phyloP scores from a whole-genome alignment of 2,329 filamentous ascomycete genomes.

The Penicillium nordicum region DNA sequence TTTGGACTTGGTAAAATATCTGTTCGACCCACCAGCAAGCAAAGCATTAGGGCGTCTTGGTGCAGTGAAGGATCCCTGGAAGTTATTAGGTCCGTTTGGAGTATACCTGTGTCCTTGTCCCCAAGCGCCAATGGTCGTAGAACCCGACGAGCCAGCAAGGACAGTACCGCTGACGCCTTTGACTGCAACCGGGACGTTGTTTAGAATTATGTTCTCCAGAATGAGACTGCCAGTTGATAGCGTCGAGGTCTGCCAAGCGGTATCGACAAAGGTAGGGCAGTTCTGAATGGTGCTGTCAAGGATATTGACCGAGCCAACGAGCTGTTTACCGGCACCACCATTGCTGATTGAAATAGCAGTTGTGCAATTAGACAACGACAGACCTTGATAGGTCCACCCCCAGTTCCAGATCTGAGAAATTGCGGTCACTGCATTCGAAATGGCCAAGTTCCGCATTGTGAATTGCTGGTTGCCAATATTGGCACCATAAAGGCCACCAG shows the following conservation, averaged over 20 bases:
- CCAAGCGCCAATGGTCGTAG: conserved; percentile 41
- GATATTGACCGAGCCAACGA: conserved; percentile 55
- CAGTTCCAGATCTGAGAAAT: conserved; percentile 60
- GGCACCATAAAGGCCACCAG: conserved; percentile 58
- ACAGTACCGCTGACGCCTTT: conserved; percentile 37
- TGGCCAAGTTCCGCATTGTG: conserved; percentile 56
- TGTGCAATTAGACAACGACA: conserved; percentile 52
- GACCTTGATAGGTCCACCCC: conserved; percentile 55
- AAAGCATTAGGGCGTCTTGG: conserved; percentile 45
- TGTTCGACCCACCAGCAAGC: conserved; percentile 39
- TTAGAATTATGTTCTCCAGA: conserved; percentile 54
- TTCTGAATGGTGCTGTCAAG: conserved; percentile 56
- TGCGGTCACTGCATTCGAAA: conserved; percentile 51
- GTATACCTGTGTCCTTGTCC: conserved; percentile 46
- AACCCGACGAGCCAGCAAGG: conserved; percentile 36
- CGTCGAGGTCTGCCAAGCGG: conserved; percentile 44
- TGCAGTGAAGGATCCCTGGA: conserved; percentile 45
- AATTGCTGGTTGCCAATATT: conserved; percentile 65
- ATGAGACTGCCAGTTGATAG: conserved; percentile 50
- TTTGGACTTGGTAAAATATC: conserved; percentile 50
- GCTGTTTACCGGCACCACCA: conserved; percentile 42
- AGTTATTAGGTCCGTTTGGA: conserved; percentile 43
- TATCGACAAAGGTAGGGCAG: conserved; percentile 50
- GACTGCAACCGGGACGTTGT: conserved; percentile 49
- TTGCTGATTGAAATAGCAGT: conserved; percentile 52